These are phyloP conservation scores for Microstegium vimineum DNA, from an alignment of 176 grass and related monocot genomes.

Conservation along the genomic window DNA sequence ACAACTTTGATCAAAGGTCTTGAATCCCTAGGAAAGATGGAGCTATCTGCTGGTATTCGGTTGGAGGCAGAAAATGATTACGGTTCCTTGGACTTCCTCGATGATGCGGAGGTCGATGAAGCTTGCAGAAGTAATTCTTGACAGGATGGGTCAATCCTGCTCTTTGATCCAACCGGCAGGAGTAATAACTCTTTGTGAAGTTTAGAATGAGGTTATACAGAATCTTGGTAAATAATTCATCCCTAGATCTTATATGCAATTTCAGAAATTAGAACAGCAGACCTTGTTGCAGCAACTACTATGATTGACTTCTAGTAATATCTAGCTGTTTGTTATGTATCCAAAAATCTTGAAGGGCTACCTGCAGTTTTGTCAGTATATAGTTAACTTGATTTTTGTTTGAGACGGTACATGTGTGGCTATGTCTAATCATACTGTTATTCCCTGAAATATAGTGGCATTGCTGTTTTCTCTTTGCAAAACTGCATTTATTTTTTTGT, in stretches of 20 bases:
- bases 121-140: constrained; percentile 14
- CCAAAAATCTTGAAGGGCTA: not conserved
- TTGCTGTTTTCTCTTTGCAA: not conserved
- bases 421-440: not conserved
- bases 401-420: not conserved
- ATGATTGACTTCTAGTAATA: no score
- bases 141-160: not conserved
- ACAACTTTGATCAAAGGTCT: constrained; percentile 57
- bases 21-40: constrained; percentile 52
- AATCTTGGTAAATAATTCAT: not conserved
- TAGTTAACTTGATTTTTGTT: not conserved
- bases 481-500: not conserved
- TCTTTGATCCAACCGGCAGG: not conserved
- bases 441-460: not conserved
- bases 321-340: not conserved
- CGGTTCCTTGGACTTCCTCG: constrained; percentile 49
- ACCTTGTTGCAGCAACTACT: constrained; percentile 8
- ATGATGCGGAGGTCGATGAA: constrained; percentile 32
- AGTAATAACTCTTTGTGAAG: not conserved
- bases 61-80: constrained; percentile 59
- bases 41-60: constrained; percentile 44
- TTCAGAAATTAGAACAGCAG: not conserved
- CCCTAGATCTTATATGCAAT: not conserved
- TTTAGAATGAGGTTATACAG: not conserved
- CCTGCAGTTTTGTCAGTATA: not conserved